These are phyloP conservation scores for Thyridium curvatum DNA, from an alignment of 2,329 filamentous ascomycete genomes.

Conservation along the genomic window DNA sequence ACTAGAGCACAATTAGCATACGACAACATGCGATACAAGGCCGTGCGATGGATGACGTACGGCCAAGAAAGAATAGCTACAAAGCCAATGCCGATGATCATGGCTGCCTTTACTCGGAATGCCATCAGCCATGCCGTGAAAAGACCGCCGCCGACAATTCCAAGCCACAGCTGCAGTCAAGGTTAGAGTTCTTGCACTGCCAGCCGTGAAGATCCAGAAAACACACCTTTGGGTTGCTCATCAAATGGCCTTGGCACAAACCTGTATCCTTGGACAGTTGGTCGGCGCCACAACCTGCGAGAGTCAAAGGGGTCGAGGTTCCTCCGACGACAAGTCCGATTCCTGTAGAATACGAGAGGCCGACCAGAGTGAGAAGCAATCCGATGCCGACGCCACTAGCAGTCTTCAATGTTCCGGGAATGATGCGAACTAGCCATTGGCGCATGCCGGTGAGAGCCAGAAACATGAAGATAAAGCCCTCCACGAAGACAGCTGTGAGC, in stretches of 20 bases:
- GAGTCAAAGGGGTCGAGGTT: slow-evolving; percentile 61
- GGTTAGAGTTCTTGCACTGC: slow-evolving; percentile 1
- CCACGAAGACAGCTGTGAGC: slow-evolving; percentile 58
- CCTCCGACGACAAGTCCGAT: slow-evolving; percentile 77
- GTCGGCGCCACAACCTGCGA: slow-evolving; percentile 65
- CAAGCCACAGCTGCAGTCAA: slow-evolving; percentile 65
- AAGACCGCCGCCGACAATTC: slow-evolving; percentile 73
- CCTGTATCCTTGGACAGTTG: slow-evolving; percentile 38
- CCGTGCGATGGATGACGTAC: slow-evolving; percentile 30
- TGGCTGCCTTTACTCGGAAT: slow-evolving; percentile 68
- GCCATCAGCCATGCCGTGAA: slow-evolving; percentile 77
- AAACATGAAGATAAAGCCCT: slow-evolving; percentile 58
- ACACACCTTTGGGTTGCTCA: slow-evolving; percentile 66
- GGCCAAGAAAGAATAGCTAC: slow-evolving; percentile 74
- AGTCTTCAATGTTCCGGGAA: slow-evolving; percentile 58
- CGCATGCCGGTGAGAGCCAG: slow-evolving; percentile 63
- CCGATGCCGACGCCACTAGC: slow-evolving; percentile 61
- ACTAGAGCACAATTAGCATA: slow-evolving; percentile 13
- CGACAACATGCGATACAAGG: not conserved
- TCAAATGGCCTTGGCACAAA: slow-evolving; percentile 54
- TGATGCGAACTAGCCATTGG: slow-evolving; percentile 64
- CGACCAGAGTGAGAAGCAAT: slow-evolving; percentile 57
- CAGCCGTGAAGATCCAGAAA: not conserved
- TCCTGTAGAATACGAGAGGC: slow-evolving; percentile 70
- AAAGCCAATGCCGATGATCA: slow-evolving; percentile 65